These are phyloP conservation scores for Earliella scabrosa DNA, from an alignment of 1,284 basidiomycete genomes.

Conservation along the genomic window DNA sequence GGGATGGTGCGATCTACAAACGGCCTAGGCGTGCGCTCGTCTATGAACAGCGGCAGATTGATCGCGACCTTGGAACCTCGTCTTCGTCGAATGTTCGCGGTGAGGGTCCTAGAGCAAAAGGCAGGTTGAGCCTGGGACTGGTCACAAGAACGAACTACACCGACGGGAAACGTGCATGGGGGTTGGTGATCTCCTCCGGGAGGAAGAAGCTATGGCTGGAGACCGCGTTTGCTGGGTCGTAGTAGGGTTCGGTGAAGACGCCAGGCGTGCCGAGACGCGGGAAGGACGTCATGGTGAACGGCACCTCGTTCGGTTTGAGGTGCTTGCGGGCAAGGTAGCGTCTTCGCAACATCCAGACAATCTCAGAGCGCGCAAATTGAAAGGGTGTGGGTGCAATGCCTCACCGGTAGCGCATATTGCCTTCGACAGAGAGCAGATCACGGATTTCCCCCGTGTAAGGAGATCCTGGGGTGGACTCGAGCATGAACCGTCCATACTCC, in stretches of 20 bases:
- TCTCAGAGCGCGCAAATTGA: slow-evolving; percentile 13
- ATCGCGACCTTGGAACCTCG: slow-evolving; percentile 95
- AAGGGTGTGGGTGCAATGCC: slow-evolving; percentile 4
- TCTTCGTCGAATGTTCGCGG: slow-evolving; percentile 92
- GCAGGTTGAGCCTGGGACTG: slow-evolving; percentile 22
- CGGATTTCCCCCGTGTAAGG: slow-evolving; percentile 90
- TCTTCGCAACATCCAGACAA: slow-evolving; percentile 42
- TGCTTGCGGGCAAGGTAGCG: slow-evolving; percentile 86
- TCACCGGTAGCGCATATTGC: slow-evolving; percentile 74
- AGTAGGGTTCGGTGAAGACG: slow-evolving; percentile 92
- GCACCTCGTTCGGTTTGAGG: slow-evolving; percentile 86
- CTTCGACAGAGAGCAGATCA: slow-evolving; percentile 90
- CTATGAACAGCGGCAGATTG: slow-evolving; percentile 93
- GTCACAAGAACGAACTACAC: slow-evolving; percentile 39
- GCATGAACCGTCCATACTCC: slow-evolving; percentile 98
- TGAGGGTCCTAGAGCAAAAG: slow-evolving; percentile 73
- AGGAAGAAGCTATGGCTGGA: slow-evolving; percentile 94
- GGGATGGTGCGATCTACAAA: slow-evolving; percentile 93
- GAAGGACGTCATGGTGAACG: slow-evolving; percentile 95
- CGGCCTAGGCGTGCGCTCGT: slow-evolving; percentile 85
- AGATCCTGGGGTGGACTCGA: slow-evolving; percentile 95
- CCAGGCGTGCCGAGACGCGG: slow-evolving; percentile 90
- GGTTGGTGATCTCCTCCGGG: slow-evolving; percentile 95
- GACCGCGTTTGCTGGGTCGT: slow-evolving; percentile 71
- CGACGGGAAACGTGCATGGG: slow-evolving; percentile 96